Conservation (phyloP, 768 basidiomycete genomes). For the Boletus eberwhitei region DNA sequence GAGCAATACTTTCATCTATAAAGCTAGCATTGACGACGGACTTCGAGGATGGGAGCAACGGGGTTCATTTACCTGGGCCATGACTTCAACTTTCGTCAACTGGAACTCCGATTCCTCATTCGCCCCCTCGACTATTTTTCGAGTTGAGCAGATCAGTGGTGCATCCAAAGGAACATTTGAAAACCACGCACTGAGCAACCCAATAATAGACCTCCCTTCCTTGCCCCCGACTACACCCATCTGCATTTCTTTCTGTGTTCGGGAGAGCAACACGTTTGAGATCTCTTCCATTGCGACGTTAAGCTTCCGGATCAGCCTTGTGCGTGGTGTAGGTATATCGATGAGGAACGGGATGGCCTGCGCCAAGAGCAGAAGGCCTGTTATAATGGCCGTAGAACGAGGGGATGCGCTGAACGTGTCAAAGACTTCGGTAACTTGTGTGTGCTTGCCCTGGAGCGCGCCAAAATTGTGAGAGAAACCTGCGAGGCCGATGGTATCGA, state of each 20-base stretch:
- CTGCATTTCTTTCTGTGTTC: constrained; percentile 33
- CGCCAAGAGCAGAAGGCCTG: constrained; percentile 35
- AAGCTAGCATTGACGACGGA: not conserved
- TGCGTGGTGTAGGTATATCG: constrained; percentile 37
- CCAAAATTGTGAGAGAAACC: constrained; percentile 44
- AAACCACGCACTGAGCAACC: constrained; percentile 17
- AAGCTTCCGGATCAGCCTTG: constrained; percentile 30
- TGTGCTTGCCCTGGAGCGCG: constrained; percentile 44
- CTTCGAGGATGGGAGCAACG: not conserved
- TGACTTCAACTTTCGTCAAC: constrained; percentile 29
- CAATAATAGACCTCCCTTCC: constrained; percentile 27
- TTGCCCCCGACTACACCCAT: constrained; percentile 13
- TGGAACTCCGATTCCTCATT: constrained; percentile 19
- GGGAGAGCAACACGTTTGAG: constrained; percentile 37
- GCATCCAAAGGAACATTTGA: constrained; percentile 14
- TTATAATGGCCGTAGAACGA: constrained; percentile 19
- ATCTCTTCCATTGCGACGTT: constrained; percentile 36
- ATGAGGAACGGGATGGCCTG: constrained; percentile 38
- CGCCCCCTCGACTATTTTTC: constrained; percentile 36
- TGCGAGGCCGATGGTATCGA: not conserved
- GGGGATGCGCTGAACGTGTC: constrained; percentile 31
- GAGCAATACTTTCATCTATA: constrained; percentile 18
- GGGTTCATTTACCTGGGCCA: constrained; percentile 18
- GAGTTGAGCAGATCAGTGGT: not conserved
- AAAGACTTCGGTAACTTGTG: constrained; percentile 40